Evolutionary conservation across 257 asterid species (phyloP).

Genomic region (Solanum phureja): DNA sequence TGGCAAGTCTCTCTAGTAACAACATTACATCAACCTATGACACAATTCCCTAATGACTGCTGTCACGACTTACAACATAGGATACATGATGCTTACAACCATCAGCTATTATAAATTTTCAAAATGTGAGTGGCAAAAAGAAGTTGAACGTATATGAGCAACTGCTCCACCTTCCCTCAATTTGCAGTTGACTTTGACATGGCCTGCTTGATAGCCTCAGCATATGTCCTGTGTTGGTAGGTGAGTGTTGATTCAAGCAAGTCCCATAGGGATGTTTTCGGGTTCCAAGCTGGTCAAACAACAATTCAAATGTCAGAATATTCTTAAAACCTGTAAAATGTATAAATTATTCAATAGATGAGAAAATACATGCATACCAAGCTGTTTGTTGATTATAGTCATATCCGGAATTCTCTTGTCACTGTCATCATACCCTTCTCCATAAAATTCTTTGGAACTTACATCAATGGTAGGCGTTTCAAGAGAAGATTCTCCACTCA

Average conservation of each 20-base stretch:
- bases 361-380: slow-evolving; percentile 37
- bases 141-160: neutral
- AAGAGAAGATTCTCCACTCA: slow-evolving; percentile 64
- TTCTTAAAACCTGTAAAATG: neutral
- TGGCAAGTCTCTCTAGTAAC: neutral
- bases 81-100: slow-evolving; percentile 8
- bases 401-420: slow-evolving; percentile 96
- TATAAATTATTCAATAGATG: neutral
- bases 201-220: slow-evolving; percentile 64
- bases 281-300: slow-evolving; percentile 46
- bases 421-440: slow-evolving; percentile 95
- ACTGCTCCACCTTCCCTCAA: slow-evolving; percentile 9
- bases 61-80: neutral
- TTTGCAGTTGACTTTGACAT: slow-evolving; percentile 48
- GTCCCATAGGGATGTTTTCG: slow-evolving; percentile 63
- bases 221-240: slow-evolving; percentile 64
- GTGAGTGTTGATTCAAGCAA: slow-evolving; percentile 71
- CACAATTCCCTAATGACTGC: slow-evolving; percentile 2
- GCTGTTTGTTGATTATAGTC: slow-evolving; percentile 87
- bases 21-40: slow-evolving; percentile 8
- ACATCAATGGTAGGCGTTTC: slow-evolving; percentile 68
- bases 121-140: neutral
- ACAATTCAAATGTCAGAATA: neutral
- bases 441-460: slow-evolving; percentile 87
- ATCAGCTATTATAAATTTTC: slow-evolving; percentile 5